These are phyloP conservation scores for Lentinula lateritia DNA, from an alignment of 768 basidiomycete genomes.

Conservation along the genomic window DNA sequence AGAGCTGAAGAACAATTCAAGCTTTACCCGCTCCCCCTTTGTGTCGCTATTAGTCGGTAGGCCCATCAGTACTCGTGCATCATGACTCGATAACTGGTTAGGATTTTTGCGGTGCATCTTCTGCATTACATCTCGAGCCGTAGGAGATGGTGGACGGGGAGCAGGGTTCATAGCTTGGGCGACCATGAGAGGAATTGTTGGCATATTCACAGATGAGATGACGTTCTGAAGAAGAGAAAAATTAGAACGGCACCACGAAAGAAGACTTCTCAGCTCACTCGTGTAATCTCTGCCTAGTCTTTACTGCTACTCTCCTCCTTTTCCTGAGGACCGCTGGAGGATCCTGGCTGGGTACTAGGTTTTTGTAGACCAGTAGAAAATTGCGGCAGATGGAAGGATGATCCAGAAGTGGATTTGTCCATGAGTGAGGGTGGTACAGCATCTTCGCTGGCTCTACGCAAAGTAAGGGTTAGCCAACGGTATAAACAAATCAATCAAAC, in stretches of 20 bases:
- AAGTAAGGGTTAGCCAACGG: slow-evolving; percentile 4
- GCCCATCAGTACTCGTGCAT: slow-evolving; percentile 74
- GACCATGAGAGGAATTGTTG: slow-evolving; percentile 90
- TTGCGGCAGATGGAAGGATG: slow-evolving; percentile 42
- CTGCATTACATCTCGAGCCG: slow-evolving; percentile 82
- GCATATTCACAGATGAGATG: slow-evolving; percentile 93
- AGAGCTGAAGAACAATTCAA: slow-evolving; percentile 54
- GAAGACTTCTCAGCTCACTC: slow-evolving; percentile 43
- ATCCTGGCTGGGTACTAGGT: slow-evolving; percentile 31
- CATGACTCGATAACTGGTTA: slow-evolving; percentile 72
- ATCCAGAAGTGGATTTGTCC: slow-evolving; percentile 27
- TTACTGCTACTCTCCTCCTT: slow-evolving; percentile 24
- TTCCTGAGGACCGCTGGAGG: slow-evolving; percentile 29
- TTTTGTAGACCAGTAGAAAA: slow-evolving; percentile 37
- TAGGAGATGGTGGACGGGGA: slow-evolving; percentile 90
- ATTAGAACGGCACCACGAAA: neutral
- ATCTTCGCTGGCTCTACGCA: slow-evolving; percentile 23
- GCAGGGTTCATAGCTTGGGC: slow-evolving; percentile 97
- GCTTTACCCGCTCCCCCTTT: slow-evolving; percentile 40
- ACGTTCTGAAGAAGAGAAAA: slow-evolving; percentile 51
- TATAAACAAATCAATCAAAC: neutral
- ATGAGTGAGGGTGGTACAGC: slow-evolving; percentile 17
- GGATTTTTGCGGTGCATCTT: slow-evolving; percentile 83
- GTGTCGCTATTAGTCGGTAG: slow-evolving; percentile 26
- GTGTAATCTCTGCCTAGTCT: slow-evolving; percentile 79